Base-by-base conservation (phyloP, 1,284 basidiomycete species). In the Cryptococcus amylolentus region DNA sequence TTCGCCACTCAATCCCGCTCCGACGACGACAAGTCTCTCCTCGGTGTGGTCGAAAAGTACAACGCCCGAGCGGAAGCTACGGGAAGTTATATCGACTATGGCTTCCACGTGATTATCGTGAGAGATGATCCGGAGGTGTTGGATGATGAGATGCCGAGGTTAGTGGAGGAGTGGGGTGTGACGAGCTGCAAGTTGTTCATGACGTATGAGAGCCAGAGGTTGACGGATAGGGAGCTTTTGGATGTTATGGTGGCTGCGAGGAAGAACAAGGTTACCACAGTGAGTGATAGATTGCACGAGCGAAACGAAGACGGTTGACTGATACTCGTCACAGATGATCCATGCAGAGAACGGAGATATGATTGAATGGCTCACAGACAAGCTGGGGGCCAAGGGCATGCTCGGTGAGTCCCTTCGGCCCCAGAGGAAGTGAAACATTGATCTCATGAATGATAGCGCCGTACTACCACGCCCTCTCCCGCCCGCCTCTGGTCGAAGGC, bases 401-500 rank as follows among this genome's bases (percentile, higher is more conserved):
- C 35, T 56, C 39, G 48, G 49, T 50, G 39, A 42, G 16, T 20
- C n/a, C 8, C 9, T 47, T 16, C 52, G 46, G 2, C 35, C 41
- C 14, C 20, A 12, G 27, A 37, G 38, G 5, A 26, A 56, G 51
- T 48, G 16, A 52, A 52, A 31, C 44, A 52, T 12, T 51, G 46
- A 49, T 28, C 38, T 16, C n/a, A 27, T 26, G 40, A 9, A 18
- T 47, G 27, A 28, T 54, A 47, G 44, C 18, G 31, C 62, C 62
- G 31, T 54, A 49, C 44, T 57, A 60, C 28, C 62, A 63, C 49
- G 62, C 56, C 20, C n/a, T 52, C 16, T 68, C 68, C 5, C 60
- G 69, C 1, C 67, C 69, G 20, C 65, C 62, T 2, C 46, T 68
- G 51, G 63, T 69, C 49, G 69, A 71, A 45, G 45, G 52, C 12